Percentiles rank a stretch among this genome's conserved stretches.
Conservation (phyloP, 148 eudicot species). For the Camellia lanceoleosa region DNA sequence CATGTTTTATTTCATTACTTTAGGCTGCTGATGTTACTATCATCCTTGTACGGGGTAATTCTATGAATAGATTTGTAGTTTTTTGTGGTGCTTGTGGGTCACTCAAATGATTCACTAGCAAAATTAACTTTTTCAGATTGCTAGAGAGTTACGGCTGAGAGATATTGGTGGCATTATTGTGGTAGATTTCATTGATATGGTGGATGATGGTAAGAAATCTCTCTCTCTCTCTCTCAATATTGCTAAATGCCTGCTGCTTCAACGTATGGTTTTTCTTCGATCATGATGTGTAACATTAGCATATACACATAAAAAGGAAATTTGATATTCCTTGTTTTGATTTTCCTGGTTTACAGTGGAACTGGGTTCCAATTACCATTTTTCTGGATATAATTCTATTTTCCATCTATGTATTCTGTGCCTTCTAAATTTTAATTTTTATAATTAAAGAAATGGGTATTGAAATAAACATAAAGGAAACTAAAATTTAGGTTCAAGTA, state of each 20-base stretch:
- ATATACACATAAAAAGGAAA: not conserved
- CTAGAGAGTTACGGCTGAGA: constrained; percentile 90
- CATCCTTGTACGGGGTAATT: not conserved
- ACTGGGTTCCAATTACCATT: not conserved
- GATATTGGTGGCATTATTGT: constrained; percentile 97
- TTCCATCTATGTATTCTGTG: not conserved
- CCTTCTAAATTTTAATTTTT: not conserved
- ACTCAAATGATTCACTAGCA: constrained; percentile 11
- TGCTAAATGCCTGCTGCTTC: not conserved
- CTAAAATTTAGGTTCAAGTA: constrained; percentile 4
- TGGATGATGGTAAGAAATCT: constrained; percentile 67
- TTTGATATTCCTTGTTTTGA: not conserved
- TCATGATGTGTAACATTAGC: not conserved
- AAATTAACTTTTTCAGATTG: constrained; percentile 55
- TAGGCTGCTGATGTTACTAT: not conserved
- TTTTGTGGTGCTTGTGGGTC: not conserved
- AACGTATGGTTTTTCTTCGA: not conserved
- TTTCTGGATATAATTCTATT: not conserved
- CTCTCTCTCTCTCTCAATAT: not conserved
- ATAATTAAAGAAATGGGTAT: not conserved
- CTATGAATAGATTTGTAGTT: not conserved
- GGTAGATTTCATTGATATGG: constrained; percentile 93
- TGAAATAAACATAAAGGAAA: not conserved
- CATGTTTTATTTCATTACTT: not conserved
- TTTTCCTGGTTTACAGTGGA: constrained; percentile 11